These are phyloP conservation scores for Pichia rugopelliculosa DNA, from an alignment of 805 yeast species.

Conservation along the genomic window DNA sequence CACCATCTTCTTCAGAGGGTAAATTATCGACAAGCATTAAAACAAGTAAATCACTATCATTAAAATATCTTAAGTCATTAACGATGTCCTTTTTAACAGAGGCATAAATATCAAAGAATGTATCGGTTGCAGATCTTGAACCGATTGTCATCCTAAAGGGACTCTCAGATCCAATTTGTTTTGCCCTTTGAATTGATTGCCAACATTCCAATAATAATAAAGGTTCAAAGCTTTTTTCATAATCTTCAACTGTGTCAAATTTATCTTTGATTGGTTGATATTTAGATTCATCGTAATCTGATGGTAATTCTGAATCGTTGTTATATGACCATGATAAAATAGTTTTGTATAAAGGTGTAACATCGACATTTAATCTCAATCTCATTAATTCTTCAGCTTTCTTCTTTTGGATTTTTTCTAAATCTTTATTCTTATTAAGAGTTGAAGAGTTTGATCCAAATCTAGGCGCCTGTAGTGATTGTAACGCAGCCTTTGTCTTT, in stretches of 20 bases:
- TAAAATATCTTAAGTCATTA: constrained; percentile 41
- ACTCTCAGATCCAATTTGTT: constrained; percentile 46
- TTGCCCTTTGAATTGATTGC: constrained; percentile 77
- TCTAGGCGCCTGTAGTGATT: constrained; percentile 23
- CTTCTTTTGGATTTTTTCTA: constrained; percentile 32
- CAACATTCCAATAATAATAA: constrained; percentile 83
- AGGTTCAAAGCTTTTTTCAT: constrained; percentile 67
- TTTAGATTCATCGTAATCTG: constrained; percentile 32
- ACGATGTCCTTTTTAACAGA: constrained; percentile 50
- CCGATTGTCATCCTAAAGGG: constrained; percentile 71
- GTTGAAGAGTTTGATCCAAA: constrained; percentile 6
- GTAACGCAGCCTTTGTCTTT: constrained; percentile 20
- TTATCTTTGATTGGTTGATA: constrained; percentile 45
- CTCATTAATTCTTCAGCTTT: constrained; percentile 73
- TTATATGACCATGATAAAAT: constrained; percentile 75
- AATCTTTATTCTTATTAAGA: constrained; percentile 16
- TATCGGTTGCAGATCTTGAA: constrained; percentile 74
- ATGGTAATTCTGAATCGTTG: constrained; percentile 49
- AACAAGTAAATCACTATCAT: constrained; percentile 72
- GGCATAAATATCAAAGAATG: constrained; percentile 81
- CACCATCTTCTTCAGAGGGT: constrained; percentile 24
- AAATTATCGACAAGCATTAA: constrained; percentile 45
- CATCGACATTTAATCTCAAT: constrained; percentile 65
- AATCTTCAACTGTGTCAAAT: constrained; percentile 56
- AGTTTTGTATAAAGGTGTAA: constrained; percentile 63